These are phyloP conservation scores for Cardamine resedifolia DNA, from an alignment of 345 rosid species.

Conservation along the genomic window DNA sequence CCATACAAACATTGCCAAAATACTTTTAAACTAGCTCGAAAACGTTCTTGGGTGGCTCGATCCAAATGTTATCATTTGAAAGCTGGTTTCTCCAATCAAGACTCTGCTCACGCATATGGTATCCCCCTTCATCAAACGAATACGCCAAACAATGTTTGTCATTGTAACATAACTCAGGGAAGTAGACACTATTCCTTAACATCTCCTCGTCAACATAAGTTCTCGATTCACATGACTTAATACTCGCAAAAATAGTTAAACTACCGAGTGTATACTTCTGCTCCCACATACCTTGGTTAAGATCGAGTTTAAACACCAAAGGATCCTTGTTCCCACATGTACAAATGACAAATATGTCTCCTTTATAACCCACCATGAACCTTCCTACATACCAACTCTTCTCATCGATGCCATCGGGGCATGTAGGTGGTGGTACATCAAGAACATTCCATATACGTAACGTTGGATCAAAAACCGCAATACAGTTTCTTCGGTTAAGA, in stretches of 20 bases:
- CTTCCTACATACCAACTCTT: slow-evolving; percentile 9
- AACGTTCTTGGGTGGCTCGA: slow-evolving; percentile 20
- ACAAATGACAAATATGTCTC: not conserved
- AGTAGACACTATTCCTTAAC: slow-evolving; percentile 31
- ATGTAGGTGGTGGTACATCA: slow-evolving; percentile 6
- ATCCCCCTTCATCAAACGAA: slow-evolving; percentile 22
- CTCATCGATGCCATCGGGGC: slow-evolving; percentile 3
- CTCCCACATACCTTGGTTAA: slow-evolving; percentile 18
- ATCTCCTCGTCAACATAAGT: slow-evolving; percentile 21
- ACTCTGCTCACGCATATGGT: not conserved
- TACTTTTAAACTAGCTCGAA: not conserved
- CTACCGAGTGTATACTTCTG: slow-evolving; percentile 18
- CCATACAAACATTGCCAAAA: not conserved
- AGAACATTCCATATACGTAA: slow-evolving; percentile 21
- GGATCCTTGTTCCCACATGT: slow-evolving; percentile 21
- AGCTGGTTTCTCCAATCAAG: slow-evolving; percentile 12
- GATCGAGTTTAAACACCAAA: slow-evolving; percentile 32
- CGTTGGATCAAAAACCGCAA: slow-evolving; percentile 31
- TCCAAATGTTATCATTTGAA: slow-evolving; percentile 25
- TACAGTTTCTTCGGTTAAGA: slow-evolving; percentile 2
- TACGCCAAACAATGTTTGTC: slow-evolving; percentile 10
- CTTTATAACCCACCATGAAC: slow-evolving; percentile 27
- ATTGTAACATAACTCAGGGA: not conserved
- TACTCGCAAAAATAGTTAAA: slow-evolving; percentile 19
- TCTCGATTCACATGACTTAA: slow-evolving; percentile 25